Base-by-base conservation (phyloP, 257 asterid species). In the Paraleonurus japonicus region DNA sequence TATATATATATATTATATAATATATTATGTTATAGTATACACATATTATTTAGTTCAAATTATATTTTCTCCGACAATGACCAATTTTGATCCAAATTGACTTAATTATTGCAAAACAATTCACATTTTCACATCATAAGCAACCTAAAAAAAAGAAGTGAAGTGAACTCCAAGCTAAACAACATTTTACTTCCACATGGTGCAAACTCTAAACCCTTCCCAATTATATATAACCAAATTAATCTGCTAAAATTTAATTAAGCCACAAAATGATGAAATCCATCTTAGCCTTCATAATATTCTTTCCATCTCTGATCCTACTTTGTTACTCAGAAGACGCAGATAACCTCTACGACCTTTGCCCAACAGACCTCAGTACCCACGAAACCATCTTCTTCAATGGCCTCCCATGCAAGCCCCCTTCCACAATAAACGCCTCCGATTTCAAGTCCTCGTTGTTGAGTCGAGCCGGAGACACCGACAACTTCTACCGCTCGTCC, bases 111-210 rank as follows among this genome's bases (percentile, higher is more conserved):
- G 9, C 13, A 7, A 35, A 8, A 35, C n/a, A n/a, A 35, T 35
- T 12, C 50, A 12, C 7, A 43, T 4, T 12, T 43, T 43, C 5
- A 45, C 53, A 45, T 45, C 19, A 45, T 13, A 86, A 86, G 88
- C 79, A 76, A 84, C 82, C 78, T 35, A 61, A 68, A 78, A 64
- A 54, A 39, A 71, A 23, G 45, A 79, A 85, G 89, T 90, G 81
- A 86, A 88, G 86, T 90, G 73, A 86, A 88, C 89, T 90, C 96
- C 90, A 88, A 86, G 87, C 76, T 64, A 68, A 72, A 70, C 55
- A 16, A 51, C 15, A 16, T 74, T 24, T 73, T 71, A 78, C 89
- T 82, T 83, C 63, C 48, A 47, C 74, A 58, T 45, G 65, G 48
- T 77, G 81, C 86, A 78, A 81, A n/a, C 81, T 66, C 50, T 10